Evolutionary conservation across 2,329 filamentous ascomycete species (phyloP), one percentile per base, ranked within the genome.

Genomic region (Apiospora kogelbergensis): DNA sequence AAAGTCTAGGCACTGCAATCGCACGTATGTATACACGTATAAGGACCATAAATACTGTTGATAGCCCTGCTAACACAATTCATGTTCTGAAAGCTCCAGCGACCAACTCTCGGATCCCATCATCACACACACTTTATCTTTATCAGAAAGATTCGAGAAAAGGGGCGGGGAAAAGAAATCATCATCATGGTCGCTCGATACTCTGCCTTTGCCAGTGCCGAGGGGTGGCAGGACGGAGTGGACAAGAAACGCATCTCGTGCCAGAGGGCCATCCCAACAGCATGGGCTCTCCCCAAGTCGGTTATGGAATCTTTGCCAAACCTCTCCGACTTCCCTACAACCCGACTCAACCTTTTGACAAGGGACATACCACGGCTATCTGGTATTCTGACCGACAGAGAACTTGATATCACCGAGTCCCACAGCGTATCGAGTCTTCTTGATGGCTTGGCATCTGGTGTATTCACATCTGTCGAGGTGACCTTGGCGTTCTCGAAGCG

Each of bases 401-500:
- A 57, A 7, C 26, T 57, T 3, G 48, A 57, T 17, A 57, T 57
- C 26, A 57, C 48, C 15, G 48, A 57, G 15, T 57, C 26, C 26
- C 48, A 57, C 26, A 33, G 15, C 6, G 48, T 33, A 3, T 5
- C 48, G 2, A 57, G 48, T 10, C 63, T 65, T 26, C 63, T 65
- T 1, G 10, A 7, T 9, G 26, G 24, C 15, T 45, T 67, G 17
- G 65, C 65, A 2, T 13, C 26, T 6, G 65, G 65, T 9, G 13
- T 17, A 1, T 48, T 67, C 15, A 46, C 65, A 6, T 45, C 65
- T 11, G 65, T 57, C 1, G 65, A 67, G 65, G 45, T 53, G n/a
- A 67, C 45, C 13, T 11, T 57, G 17, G 65, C 65, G 2, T 67
- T 67, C 45, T 67, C 65, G 20, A 67, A 67, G 37, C 42, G 65